These are phyloP conservation scores for Colletotrichum higginsianum DNA, from an alignment of 2,329 filamentous ascomycete genomes.

Conservation along the genomic window DNA sequence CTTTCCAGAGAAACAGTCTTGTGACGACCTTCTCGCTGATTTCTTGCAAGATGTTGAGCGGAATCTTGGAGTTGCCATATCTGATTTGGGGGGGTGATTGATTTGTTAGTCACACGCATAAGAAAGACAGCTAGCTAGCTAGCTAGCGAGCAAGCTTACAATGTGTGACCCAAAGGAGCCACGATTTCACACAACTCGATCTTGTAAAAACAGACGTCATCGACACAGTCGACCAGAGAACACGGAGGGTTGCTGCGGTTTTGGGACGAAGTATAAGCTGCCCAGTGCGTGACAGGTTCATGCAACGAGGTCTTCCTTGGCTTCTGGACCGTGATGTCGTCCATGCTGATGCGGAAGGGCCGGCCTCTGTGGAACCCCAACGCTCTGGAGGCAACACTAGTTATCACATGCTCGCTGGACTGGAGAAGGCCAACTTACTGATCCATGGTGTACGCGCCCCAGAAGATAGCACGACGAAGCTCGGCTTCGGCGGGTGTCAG, in stretches of 20 bases:
- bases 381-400: conserved; percentile 36
- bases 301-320: conserved; percentile 14
- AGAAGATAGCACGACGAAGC: conserved; percentile 49
- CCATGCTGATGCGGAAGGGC: conserved; percentile 47
- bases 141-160: conserved; percentile 40
- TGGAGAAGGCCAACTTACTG: conserved; percentile 44
- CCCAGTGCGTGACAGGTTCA: not conserved
- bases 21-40: conserved; percentile 40
- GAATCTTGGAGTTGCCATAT: conserved; percentile 44
- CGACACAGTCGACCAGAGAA: not conserved
- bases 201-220: not conserved
- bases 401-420: not conserved
- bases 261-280: not conserved
- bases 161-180: conserved; percentile 45
- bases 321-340: conserved; percentile 46
- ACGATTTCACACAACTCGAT: conserved; percentile 45
- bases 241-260: not conserved
- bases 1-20: conserved; percentile 45
- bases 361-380: conserved; percentile 48
- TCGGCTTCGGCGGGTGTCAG: conserved; percentile 47
- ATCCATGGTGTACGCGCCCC: conserved; percentile 50
- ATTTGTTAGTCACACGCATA: not conserved
- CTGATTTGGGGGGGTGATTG: not conserved
- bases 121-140: too few species aligned
- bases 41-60: conserved; percentile 39